A percentile compares a stretch with the other conserved stretches of the same genome.
Conservation (phyloP, 225 moss, liverwort and hornwort genomes). For the Marchantia paleacea region DNA sequence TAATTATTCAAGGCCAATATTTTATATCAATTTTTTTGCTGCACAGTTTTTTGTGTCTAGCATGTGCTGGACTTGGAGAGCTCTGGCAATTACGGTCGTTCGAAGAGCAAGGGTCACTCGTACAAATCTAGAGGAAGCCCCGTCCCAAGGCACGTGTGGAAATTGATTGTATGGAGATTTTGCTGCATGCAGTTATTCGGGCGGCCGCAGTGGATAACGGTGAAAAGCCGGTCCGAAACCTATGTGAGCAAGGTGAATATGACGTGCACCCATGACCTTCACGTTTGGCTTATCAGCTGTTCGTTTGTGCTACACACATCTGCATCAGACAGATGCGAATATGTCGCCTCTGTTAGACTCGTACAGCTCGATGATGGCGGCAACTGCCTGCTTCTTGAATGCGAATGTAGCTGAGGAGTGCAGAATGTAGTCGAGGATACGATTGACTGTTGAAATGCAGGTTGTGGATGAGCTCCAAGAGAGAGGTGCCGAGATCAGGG, state of each 20-base stretch:
- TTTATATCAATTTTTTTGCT: neutral
- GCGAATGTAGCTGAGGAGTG: neutral
- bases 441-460: constrained; percentile 32
- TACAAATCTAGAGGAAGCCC: neutral
- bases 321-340: neutral
- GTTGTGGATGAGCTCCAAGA: constrained; percentile 55
- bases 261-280: neutral
- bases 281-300: neutral
- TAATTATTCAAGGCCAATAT: neutral
- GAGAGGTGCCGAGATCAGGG: constrained; percentile 55
- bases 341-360: neutral
- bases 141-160: no score
- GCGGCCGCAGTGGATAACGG: constrained; percentile 90
- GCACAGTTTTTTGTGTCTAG: neutral
- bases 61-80: no score
- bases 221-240: constrained; percentile 68
- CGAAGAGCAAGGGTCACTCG: no score
- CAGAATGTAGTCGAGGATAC: neutral
- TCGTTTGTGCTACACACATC: neutral
- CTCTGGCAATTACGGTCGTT: no score
- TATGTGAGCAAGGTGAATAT: constrained; percentile 67
- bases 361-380: neutral
- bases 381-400: neutral
- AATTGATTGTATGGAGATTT: no score
- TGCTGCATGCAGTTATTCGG: constrained; percentile 61